Percentiles rank a stretch among this genome's conserved stretches.
Conservation (phyloP, 306 rosid species). For the Vicia faba region DNA sequence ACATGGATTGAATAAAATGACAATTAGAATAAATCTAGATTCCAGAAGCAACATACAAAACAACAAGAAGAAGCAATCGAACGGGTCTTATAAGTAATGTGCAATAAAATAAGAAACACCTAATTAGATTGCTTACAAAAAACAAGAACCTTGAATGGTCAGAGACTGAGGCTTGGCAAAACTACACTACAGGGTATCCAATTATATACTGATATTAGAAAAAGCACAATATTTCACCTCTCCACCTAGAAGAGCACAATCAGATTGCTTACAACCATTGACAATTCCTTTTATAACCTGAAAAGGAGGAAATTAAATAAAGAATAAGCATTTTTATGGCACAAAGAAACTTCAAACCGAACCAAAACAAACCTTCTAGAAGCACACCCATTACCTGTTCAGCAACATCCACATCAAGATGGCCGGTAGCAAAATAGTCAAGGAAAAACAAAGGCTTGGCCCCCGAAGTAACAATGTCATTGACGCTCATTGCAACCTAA, state of each 20-base stretch:
- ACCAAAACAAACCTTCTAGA: slow-evolving; percentile 11
- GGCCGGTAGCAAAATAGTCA: slow-evolving; percentile 92
- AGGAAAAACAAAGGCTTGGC: slow-evolving; percentile 94
- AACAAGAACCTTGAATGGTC: not conserved
- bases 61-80: not conserved
- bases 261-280: slow-evolving; percentile 88
- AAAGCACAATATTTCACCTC: slow-evolving; percentile 55
- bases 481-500: slow-evolving; percentile 98
- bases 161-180: slow-evolving; percentile 6
- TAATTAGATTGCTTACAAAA: not conserved
- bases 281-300: slow-evolving; percentile 94
- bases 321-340: not conserved
- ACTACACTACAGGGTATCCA: not conserved
- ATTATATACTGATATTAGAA: not conserved
- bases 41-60: not conserved
- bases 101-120: not conserved
- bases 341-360: not conserved
- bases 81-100: not conserved
- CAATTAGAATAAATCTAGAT: not conserved
- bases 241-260: slow-evolving; percentile 85
- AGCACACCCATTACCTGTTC: slow-evolving; percentile 59
- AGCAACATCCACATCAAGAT: slow-evolving; percentile 88
- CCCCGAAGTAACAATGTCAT: slow-evolving; percentile 91
- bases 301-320: not conserved
- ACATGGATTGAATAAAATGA: not conserved